Evolutionary conservation across 371 early-diverging fungal genomes (phyloP).

Genomic region (Apophysomyces sp.): DNA sequence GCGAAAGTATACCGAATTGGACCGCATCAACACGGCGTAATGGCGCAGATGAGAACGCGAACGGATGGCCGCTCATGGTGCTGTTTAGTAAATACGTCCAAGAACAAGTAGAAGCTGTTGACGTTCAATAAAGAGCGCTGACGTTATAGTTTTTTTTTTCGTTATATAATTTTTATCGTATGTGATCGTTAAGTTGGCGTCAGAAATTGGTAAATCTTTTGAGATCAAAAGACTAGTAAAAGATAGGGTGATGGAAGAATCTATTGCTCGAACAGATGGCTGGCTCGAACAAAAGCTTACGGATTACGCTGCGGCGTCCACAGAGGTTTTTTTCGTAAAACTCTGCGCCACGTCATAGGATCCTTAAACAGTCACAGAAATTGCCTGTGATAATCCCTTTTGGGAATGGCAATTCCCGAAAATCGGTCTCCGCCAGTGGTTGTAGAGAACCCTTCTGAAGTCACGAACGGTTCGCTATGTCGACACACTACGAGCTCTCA

Average conservation of each 20-base stretch:
- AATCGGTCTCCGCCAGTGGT: too few relatives aligned
- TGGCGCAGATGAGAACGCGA: slow-evolving; percentile 88
- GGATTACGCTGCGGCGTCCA: too few relatives aligned
- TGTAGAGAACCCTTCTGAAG: too few relatives aligned
- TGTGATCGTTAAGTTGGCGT: slow-evolving; percentile 1
- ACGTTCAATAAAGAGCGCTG: neutral
- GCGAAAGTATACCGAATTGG: slow-evolving; percentile 96
- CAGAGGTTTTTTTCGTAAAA: too few relatives aligned
- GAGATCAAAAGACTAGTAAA: neutral
- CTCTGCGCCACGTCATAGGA: too few relatives aligned
- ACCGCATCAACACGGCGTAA: slow-evolving; percentile 86
- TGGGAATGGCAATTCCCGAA: too few relatives aligned
- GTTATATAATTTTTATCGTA: neutral
- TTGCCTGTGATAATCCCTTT: too few relatives aligned
- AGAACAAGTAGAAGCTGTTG: neutral
- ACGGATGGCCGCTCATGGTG: slow-evolving; percentile 58
- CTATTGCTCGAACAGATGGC: slow-evolving; percentile 8
- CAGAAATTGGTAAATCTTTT: neutral
- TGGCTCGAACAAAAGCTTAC: slow-evolving; percentile 13
- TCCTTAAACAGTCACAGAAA: too few relatives aligned
- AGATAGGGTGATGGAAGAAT: slow-evolving; percentile 6
- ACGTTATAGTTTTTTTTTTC: slow-evolving; percentile 2
- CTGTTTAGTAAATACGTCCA: neutral
- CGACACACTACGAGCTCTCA: neutral
- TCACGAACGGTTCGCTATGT: neutral